Evolutionary conservation across 2,329 filamentous ascomycete genomes (phyloP), one percentile per base, ranked within the genome.

Genomic region (Penicillium sp.): DNA sequence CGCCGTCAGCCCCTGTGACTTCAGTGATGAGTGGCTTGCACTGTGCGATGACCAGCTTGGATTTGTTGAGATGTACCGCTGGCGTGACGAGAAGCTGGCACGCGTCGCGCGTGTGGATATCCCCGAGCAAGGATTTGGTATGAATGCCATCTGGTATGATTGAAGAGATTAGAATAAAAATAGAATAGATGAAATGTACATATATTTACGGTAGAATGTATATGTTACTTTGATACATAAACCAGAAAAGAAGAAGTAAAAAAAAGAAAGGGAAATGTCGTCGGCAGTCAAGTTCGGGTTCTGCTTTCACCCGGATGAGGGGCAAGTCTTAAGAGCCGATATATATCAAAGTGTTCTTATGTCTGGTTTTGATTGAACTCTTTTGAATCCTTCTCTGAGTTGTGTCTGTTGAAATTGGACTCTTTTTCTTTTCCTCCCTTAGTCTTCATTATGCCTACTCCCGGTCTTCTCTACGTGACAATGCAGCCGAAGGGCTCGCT

Each of bases 101-200:
- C 75, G 88, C 3, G 88, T 94, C 7, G 88, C 88, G 15, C 77
- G 86, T 54, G 75, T 87, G 55, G 82, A 87, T 58, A 83, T 94
- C 33, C 82, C 83, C 6, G 88, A 94, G 72, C 87, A 86, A n/a
- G 88, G 88, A 1, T 95, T 95, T 66, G 88, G 88, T 2, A 95
- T 95, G 88, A 95, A 95, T 71, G 88, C 88, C n/a, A 89, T 94
- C 55, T 95, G 88, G 88, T 93, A 93, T 68, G 85, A 94, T 70
- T 88, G 64, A 51, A 28, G 45, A 51, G 37, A 49, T 48, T 13
- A 31, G 33, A 37, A 19, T 31, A 52, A 52, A 45, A 45, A 26
- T 37, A 45, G 39, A 47, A 26, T 24, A 41, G 31, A 28, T 34
- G 15, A 29, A 37, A 24, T 33, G 10, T 17, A 37, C 22, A 24